Conservation (phyloP, 768 basidiomycete genomes). For the Auricularia heimuer region DNA sequence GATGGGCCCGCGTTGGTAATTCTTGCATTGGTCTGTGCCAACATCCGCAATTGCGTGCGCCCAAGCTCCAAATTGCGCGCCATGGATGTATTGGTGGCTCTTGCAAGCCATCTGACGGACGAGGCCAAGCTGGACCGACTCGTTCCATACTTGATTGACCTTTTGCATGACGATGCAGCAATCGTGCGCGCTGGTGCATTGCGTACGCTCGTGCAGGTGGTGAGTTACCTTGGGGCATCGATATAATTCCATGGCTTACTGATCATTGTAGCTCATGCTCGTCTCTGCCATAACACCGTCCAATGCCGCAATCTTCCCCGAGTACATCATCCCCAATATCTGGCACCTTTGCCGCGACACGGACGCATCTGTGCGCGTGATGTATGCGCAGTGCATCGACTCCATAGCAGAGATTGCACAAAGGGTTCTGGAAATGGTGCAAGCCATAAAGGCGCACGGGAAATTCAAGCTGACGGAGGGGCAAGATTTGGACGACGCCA, state of each 20-base stretch:
- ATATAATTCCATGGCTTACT: constrained; percentile 15
- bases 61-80: constrained; percentile 82
- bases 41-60: constrained; percentile 76
- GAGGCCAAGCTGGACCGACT: constrained; percentile 92
- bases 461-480: constrained; percentile 54
- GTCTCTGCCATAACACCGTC: constrained; percentile 62
- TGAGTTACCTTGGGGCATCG: constrained; percentile 27
- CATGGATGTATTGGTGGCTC: constrained; percentile 76
- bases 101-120: constrained; percentile 76
- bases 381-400: constrained; percentile 78
- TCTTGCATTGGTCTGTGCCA: constrained; percentile 77
- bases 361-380: constrained; percentile 71
- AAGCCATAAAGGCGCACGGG: constrained; percentile 79
- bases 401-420: constrained; percentile 79
- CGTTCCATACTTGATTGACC: constrained; percentile 83
- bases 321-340: constrained; percentile 91
- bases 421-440: constrained; percentile 86
- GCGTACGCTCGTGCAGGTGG: constrained; percentile 73
- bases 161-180: constrained; percentile 78
- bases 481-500: constrained; percentile 66
- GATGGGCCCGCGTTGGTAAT: constrained; percentile 87
- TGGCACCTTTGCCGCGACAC: constrained; percentile 72
- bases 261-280: constrained; percentile 38
- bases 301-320: constrained; percentile 70
- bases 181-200: constrained; percentile 73